A percentile compares a stretch with the other conserved stretches of the same genome.
phyloP scores from a whole-genome alignment of 2,329 filamentous ascomycete genomes.

The Thelonectria olida region DNA sequence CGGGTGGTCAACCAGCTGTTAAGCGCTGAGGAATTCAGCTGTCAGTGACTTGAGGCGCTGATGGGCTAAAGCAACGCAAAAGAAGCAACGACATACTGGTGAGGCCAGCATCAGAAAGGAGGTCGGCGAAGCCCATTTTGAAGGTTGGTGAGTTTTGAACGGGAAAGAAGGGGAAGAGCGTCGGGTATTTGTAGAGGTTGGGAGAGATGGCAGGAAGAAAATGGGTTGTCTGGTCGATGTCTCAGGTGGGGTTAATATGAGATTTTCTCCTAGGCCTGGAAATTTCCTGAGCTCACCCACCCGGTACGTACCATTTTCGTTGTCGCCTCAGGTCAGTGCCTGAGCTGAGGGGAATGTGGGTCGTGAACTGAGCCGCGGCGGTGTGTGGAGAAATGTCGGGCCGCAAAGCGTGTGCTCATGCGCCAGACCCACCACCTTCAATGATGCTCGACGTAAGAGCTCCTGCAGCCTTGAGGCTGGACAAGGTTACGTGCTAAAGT shows the following conservation, averaged over 20 bases:
- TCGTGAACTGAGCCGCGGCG: constrained; percentile 3
- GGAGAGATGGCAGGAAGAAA: constrained; percentile 43
- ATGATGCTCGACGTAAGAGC: constrained; percentile 50
- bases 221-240: constrained; percentile 50
- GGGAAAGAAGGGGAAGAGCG: constrained; percentile 33
- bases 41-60: constrained; percentile 45
- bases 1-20: constrained; percentile 79
- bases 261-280: constrained; percentile 48
- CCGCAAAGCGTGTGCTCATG: constrained; percentile 21
- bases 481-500: not conserved
- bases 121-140: constrained; percentile 76
- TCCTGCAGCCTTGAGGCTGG: constrained; percentile 46
- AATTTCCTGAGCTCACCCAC: constrained; percentile 36
- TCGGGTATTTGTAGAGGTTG: constrained; percentile 42
- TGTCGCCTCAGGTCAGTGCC: constrained; percentile 24
- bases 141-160: constrained; percentile 39
- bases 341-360: constrained; percentile 31
- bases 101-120: constrained; percentile 72
- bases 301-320: not conserved
- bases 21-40: constrained; percentile 62
- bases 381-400: constrained; percentile 28
- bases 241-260: constrained; percentile 51
- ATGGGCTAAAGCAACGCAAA: constrained; percentile 36
- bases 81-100: constrained; percentile 47
- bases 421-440: not conserved